Evolutionary conservation across 1,284 basidiomycete genomes (phyloP), one percentile per base, ranked within the genome.

Genomic region (Mycosarcoma maydis): DNA sequence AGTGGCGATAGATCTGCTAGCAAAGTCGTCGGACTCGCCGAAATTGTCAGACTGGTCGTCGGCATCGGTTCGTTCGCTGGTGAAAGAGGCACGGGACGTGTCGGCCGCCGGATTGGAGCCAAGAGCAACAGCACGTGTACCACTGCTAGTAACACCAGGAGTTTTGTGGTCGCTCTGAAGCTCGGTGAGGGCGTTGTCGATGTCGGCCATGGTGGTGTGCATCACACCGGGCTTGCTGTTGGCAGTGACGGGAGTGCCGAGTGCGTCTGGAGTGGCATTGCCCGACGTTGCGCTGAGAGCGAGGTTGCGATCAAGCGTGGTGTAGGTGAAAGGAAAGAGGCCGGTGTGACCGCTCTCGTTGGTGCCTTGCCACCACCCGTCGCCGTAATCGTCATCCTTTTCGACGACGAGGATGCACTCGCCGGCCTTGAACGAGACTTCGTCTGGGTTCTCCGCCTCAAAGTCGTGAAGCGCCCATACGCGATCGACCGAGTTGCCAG

Each of bases 331-430:
- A 3, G 95, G 96, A 80, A 98, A 98, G 9, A 98, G 85, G 9
- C 95, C 95, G 24, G 87, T 84, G 80, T 90, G 89, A 6, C 94
- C 94, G 24, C 87, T 85, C 14, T 87, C 82, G 82, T 95, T 96
- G 37, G 90, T 89, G 34, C 95, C 95, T 90, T 92, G 90, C 92
- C 92, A 98, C 95, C 95, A 98, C n/a, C 95, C 95, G 83, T 98
- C 95, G 37, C 88, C 88, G 81, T 93, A 98, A 56, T 89, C 85
- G 69, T 98, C 95, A 82, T 98, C 95, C 84, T 88, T 91, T 85
- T 98, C 94, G 37, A 97, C 71, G 38, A 98, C 88, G 76, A 91
- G 88, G 77, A 98, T 93, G 65, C 87, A 86, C 73, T 98, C 92
- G 8, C 94, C 94, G 3, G 89, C 89, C 56, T 85, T 86, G 82